Evolutionary conservation across 805 yeast genomes (phyloP), one percentile per base, ranked within the genome.

Genomic region (Blastobotrys attinorum): DNA sequence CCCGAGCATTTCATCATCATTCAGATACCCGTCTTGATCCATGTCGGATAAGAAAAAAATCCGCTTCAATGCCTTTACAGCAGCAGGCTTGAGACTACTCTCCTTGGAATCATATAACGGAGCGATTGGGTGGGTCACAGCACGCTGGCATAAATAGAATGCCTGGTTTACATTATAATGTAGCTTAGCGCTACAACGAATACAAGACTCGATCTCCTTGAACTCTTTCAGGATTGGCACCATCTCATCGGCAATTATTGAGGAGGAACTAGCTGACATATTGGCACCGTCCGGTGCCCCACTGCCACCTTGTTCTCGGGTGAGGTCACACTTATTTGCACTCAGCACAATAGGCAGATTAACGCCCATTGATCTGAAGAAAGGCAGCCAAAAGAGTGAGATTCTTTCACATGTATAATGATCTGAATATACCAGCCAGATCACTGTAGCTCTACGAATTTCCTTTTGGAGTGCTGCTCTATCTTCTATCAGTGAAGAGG

Each of bases 31-130:
- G 60, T 90, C 96, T 60, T 89, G 97, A 57, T 92, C 96, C 42
- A 74, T 77, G 60, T 92, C 98, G 52, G 90, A 77, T 1, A 92
- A 67, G 53, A 85, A 67, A 57, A 92, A 92, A 1, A 94, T 76
- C 43, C 98, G 67, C 45, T 77, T 77, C 37, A 92, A 65, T 0
- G 97, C 97, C 2, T 73, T 69, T 0, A 77, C 67, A 0, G 95
- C 88, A 8, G 79, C 70, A 0, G 89, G 87, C 55, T 89, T 90
- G 53, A 92, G 66, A 38, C 70, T 75, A 1, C 92, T 90, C 47
- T 83, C 87, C 54, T 88, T 86, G n/a, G 95, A 79, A 60, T 92
- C 97, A 56, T 81, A 92, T 21, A 92, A 62, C 0, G 99, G 98
- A 0, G 96, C 80, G 7, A 92, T 75, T 0, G 99, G 98, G 60